Conservation (phyloP, 2,329 filamentous ascomycete species). For the Cephalotrichum gorgonifer region DNA sequence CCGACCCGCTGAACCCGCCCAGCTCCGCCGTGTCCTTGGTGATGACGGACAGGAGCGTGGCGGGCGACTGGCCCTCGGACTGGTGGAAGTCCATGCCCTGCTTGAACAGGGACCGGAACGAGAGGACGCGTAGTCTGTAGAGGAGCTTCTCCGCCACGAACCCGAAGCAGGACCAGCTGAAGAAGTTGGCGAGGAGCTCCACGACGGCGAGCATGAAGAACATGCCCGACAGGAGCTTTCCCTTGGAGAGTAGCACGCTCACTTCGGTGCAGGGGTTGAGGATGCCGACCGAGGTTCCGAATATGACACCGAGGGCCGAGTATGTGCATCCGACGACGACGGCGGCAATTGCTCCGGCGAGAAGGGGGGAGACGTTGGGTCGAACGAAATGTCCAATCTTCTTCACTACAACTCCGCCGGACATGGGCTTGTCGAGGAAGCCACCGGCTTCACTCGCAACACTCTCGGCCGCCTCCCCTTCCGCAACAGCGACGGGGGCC, state of each 20-base stretch:
- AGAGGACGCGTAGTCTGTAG: constrained; percentile 51
- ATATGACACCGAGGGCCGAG: constrained; percentile 42
- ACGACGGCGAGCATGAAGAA: constrained; percentile 42
- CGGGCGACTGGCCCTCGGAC: constrained; percentile 49
- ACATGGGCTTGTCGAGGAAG: constrained; percentile 20
- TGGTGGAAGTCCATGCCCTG: constrained; percentile 66
- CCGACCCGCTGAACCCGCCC: constrained; percentile 58
- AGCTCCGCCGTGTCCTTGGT: constrained; percentile 59
- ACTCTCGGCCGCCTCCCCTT: constrained; percentile 25
- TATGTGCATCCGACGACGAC: constrained; percentile 46
- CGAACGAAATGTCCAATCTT: constrained; percentile 25
- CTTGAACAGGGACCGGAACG: constrained; percentile 53
- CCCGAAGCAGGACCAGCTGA: constrained; percentile 41
- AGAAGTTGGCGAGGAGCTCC: constrained; percentile 41
- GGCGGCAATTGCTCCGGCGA: constrained; percentile 29
- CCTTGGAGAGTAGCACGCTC: constrained; percentile 22
- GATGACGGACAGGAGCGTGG: constrained; percentile 54
- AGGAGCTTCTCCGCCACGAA: constrained; percentile 50
- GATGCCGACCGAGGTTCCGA: constrained; percentile 28
- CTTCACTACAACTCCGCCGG: constrained; percentile 29
- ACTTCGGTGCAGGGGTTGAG: constrained; percentile 36
- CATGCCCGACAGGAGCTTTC: constrained; percentile 43
- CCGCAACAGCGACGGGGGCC: not conserved
- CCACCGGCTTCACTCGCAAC: constrained; percentile 12
- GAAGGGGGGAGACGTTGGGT: constrained; percentile 25